These are phyloP conservation scores for Zoysia japonica DNA, from an alignment of 176 grass and related monocot species.

Conservation along the genomic window DNA sequence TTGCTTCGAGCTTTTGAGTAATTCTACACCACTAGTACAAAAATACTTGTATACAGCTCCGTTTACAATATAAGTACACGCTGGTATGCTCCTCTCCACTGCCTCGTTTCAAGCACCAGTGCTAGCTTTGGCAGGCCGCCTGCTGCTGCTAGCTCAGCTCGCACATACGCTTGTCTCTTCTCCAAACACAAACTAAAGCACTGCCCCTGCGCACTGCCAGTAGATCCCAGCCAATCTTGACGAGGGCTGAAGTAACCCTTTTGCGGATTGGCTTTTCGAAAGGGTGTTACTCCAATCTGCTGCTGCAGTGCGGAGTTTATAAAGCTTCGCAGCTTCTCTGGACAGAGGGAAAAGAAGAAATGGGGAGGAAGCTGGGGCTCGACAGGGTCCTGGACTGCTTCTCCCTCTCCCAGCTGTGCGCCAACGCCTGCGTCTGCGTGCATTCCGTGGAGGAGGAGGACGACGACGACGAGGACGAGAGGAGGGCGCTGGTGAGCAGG, in stretches of 20 bases:
- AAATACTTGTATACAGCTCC: too few species aligned
- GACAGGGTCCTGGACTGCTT: slow-evolving; percentile 84
- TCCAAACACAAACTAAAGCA: slow-evolving; percentile 8
- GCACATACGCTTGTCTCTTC: slow-evolving; percentile 37
- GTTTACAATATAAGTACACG: too few species aligned
- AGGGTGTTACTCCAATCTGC: background rate
- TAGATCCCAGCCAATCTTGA: slow-evolving; percentile 1
- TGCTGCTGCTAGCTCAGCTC: background rate
- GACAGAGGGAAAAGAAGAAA: background rate
- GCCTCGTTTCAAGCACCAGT: too few species aligned
- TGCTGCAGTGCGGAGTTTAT: background rate
- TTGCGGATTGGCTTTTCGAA: background rate
- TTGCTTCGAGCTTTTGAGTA: too few species aligned
- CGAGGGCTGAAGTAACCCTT: too few species aligned
- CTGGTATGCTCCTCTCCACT: too few species aligned
- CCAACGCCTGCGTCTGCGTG: slow-evolving; percentile 69
- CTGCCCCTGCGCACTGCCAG: background rate
- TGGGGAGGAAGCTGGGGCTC: slow-evolving; percentile 62
- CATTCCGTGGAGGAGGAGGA: slow-evolving; percentile 45
- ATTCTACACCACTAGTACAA: too few species aligned
- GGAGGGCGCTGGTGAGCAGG: slow-evolving; percentile 60
- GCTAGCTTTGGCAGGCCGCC: too few species aligned
- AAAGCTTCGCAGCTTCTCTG: background rate
- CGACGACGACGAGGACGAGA: slow-evolving; percentile 62
- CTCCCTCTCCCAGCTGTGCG: slow-evolving; percentile 57